These are phyloP conservation scores for Lophiostoma macrostomum DNA, from an alignment of 495 filamentous ascomycete species.

Conservation along the genomic window DNA sequence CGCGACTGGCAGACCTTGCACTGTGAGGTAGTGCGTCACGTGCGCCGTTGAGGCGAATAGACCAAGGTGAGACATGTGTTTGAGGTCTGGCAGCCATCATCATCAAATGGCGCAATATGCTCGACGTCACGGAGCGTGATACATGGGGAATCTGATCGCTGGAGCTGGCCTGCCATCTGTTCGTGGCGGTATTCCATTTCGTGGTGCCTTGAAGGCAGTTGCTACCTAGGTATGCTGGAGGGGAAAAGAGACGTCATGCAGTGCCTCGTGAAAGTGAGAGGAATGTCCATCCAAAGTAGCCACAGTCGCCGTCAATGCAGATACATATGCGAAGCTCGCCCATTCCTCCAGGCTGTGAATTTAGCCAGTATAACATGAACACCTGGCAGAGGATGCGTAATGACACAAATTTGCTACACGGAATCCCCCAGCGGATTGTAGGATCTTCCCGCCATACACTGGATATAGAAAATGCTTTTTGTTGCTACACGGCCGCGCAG, in stretches of 20 bases:
- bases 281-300: conserved; percentile 7
- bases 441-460: background rate
- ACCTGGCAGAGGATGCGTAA: conserved; percentile 17
- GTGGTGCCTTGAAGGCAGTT: conserved; percentile 11
- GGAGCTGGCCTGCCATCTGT: conserved; percentile 1
- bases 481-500: conserved; percentile 3
- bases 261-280: conserved; percentile 12
- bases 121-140: background rate
- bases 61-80: conserved; percentile 1
- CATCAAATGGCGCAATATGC: too few relatives aligned
- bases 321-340: conserved; percentile 4
- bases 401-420: conserved; percentile 12
- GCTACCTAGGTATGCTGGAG: conserved; percentile 21
- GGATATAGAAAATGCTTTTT: conserved; percentile 1
- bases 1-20: background rate
- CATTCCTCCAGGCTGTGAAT: conserved; percentile 11
- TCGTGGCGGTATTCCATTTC: conserved; percentile 14
- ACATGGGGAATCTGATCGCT: background rate
- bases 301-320: conserved; percentile 11
- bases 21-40: conserved; percentile 3
- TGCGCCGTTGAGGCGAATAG: background rate
- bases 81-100: background rate
- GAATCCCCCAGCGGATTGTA: background rate
- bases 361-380: conserved; percentile 16
- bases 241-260: conserved; percentile 13